Evolutionary conservation across 768 basidiomycete genomes (phyloP).

Genomic region (Psilocybe tampanensis): DNA sequence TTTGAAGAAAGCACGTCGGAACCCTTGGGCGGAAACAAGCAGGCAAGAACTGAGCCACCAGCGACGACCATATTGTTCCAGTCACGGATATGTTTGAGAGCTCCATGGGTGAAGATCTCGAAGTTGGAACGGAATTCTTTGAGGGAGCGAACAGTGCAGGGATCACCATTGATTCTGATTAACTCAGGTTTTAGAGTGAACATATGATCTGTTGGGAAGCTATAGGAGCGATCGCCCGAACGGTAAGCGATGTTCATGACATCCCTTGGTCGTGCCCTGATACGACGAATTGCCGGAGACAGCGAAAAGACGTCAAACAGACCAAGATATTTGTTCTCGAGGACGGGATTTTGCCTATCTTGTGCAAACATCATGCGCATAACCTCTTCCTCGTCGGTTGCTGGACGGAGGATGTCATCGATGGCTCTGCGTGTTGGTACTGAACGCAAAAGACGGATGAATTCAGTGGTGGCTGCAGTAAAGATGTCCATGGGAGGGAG

Average conservation of each 20-base stretch:
- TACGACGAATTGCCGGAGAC: not conserved
- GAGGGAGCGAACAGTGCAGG: not conserved
- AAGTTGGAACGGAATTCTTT: conserved; percentile 42
- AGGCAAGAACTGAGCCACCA: conserved; percentile 31
- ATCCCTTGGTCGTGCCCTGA: not conserved
- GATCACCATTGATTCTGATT: not conserved
- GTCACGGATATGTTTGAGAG: conserved; percentile 54
- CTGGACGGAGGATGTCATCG: too few species aligned
- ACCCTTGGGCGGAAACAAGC: conserved; percentile 54
- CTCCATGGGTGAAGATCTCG: conserved; percentile 60
- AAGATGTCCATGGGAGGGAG: too few species aligned
- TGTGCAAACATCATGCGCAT: too few species aligned
- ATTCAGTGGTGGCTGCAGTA: too few species aligned
- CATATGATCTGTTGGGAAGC: not conserved
- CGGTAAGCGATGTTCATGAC: not conserved
- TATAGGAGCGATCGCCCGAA: not conserved
- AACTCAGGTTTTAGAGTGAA: not conserved
- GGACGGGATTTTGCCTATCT: too few species aligned
- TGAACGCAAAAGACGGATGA: too few species aligned
- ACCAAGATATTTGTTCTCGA: too few species aligned
- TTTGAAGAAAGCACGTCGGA: conserved; percentile 33
- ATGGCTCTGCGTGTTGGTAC: too few species aligned
- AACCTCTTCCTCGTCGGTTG: too few species aligned
- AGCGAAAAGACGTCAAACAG: too few species aligned
- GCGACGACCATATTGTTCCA: conserved; percentile 65